These are phyloP conservation scores for Fusarium setosum DNA, from an alignment of 2,329 filamentous ascomycete genomes.

Conservation along the genomic window DNA sequence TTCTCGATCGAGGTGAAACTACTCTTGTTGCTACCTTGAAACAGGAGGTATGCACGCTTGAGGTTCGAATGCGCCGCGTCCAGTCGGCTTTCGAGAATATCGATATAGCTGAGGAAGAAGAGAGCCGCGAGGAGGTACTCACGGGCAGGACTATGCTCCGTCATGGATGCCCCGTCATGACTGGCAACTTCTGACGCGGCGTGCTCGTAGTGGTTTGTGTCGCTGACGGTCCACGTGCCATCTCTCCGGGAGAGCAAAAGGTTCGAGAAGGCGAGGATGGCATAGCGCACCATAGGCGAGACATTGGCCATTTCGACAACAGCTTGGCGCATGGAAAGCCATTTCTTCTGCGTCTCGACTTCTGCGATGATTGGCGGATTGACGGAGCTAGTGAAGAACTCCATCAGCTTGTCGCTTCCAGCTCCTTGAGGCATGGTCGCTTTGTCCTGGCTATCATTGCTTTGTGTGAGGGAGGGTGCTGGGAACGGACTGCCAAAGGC, in stretches of 20 bases:
- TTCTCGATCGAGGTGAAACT: conserved; percentile 55
- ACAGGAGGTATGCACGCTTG: conserved; percentile 59
- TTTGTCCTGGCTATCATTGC: conserved; percentile 31
- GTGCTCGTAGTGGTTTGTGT: conserved; percentile 51
- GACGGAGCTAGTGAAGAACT: conserved; percentile 60
- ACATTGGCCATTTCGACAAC: conserved; percentile 59
- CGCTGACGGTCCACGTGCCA: conserved; percentile 46
- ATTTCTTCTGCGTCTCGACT: conserved; percentile 64
- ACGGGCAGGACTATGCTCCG: conserved; percentile 45
- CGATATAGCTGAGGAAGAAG: conserved; percentile 66
- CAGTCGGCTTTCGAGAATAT: conserved; percentile 57
- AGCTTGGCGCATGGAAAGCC: conserved; percentile 60
- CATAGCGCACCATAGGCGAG: conserved; percentile 59
- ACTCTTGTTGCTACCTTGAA: conserved; percentile 54
- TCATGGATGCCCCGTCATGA: conserved; percentile 36
- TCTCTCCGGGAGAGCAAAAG: conserved; percentile 54
- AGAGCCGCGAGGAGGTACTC: conserved; percentile 61
- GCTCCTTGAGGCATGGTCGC: conserved; percentile 8
- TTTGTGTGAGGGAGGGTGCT: conserved; percentile 35
- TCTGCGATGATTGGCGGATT: conserved; percentile 65
- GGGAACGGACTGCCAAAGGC: conserved; percentile 31
- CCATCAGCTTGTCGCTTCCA: conserved; percentile 50
- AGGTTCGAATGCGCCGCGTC: conserved; percentile 61
- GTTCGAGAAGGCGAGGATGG: conserved; percentile 64
- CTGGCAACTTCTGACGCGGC: conserved; percentile 49